Conservation (phyloP, 1,139 yeast species). For the Taphrina confusa region DNA sequence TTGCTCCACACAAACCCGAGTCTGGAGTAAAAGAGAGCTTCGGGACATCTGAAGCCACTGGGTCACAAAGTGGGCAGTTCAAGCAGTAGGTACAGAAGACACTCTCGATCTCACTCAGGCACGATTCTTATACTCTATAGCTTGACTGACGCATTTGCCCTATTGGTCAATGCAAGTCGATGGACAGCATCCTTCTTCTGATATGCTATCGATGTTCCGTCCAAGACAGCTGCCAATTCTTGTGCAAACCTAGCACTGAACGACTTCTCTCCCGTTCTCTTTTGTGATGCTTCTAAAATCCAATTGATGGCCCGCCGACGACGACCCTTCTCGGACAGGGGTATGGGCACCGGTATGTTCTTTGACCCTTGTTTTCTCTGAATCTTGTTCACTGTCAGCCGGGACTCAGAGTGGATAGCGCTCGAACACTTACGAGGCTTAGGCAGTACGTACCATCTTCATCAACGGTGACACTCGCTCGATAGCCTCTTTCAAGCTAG, state of each 20-base stretch:
- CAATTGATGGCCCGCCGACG: conserved; percentile 83
- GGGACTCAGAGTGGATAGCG: background rate
- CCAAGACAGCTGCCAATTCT: conserved; percentile 36
- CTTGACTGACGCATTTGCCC: conserved; percentile 34
- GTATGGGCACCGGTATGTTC: conserved; percentile 67
- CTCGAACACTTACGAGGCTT: conserved; percentile 23
- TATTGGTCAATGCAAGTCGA: conserved; percentile 31
- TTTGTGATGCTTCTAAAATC: conserved; percentile 52
- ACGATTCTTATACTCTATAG: conserved; percentile 21
- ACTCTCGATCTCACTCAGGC: too few species aligned
- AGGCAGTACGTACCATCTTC: conserved; percentile 51
- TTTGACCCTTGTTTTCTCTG: conserved; percentile 38
- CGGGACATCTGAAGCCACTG: too few species aligned
- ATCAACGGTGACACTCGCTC: conserved; percentile 85
- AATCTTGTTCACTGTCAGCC: conserved; percentile 9
- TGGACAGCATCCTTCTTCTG: conserved; percentile 33
- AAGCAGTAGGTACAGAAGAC: too few species aligned
- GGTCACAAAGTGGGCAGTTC: too few species aligned
- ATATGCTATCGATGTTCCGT: conserved; percentile 36
- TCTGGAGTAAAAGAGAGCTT: too few species aligned
- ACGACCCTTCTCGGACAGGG: conserved; percentile 79
- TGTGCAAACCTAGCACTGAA: conserved; percentile 35
- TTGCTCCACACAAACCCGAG: too few species aligned
- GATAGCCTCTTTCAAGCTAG: conserved; percentile 68
- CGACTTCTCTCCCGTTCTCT: conserved; percentile 28